phyloP scores from a whole-genome alignment of 306 rosid species.

The barrel medic (Medicago truncatula) region MtrunA17r5.0-ANR NC_053044.1:54565001-54565500 shows the following conservation, averaged over 20 bases:
- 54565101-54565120: constrained; percentile 68
- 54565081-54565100: constrained; percentile 25
- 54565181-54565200: constrained; percentile 5
- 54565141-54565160: constrained; percentile 52
- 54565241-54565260: constrained; percentile 32
- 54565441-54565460: constrained; percentile 18
- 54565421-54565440: constrained; percentile 38
- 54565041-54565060: constrained; percentile 6
- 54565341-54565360: constrained; percentile 86
- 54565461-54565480: background rate
- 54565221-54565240: constrained; percentile 15
- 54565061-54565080: constrained; percentile 42
- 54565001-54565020: constrained; percentile 38
- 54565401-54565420: constrained; percentile 86
- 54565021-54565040: constrained; percentile 37
- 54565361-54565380: constrained; percentile 83
- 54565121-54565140: constrained; percentile 74
- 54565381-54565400: constrained; percentile 82
- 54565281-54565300: constrained; percentile 95
- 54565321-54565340: constrained; percentile 94
- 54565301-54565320: constrained; percentile 89
- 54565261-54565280: constrained; percentile 79
- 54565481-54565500: background rate
- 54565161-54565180: constrained; percentile 15
- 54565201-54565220: constrained; percentile 17